Conservation (phyloP, 352 stramenopile genomes). For the Pythium utonaiense region DNA sequence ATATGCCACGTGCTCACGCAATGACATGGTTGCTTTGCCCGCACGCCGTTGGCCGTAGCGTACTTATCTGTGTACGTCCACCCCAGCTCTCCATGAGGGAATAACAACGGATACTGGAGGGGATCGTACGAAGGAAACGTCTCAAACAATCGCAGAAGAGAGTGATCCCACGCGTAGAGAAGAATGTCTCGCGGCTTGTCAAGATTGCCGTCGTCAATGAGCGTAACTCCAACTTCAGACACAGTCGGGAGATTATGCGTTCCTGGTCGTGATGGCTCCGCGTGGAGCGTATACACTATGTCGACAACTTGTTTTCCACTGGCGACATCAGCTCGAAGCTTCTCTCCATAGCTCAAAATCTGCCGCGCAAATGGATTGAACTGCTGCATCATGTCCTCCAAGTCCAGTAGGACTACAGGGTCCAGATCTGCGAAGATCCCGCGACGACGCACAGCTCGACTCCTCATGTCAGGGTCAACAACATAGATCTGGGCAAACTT, state of each 20-base stretch:
- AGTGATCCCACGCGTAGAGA: neutral
- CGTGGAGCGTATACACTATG: neutral
- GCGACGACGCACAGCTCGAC: neutral
- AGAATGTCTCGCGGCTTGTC: constrained; percentile 7
- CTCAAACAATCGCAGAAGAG: constrained; percentile 9
- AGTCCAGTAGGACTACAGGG: neutral
- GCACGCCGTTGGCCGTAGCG: too few species aligned
- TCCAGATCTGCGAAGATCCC: constrained; percentile 2
- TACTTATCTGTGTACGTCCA: constrained; percentile 9
- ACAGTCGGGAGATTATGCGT: neutral
- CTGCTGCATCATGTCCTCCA: constrained; percentile 4
- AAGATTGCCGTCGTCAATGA: constrained; percentile 7
- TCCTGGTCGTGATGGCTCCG: neutral
- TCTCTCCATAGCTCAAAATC: constrained; percentile 5
- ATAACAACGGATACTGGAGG: constrained; percentile 4
- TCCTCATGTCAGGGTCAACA: constrained; percentile 1
- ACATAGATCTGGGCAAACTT: constrained; percentile 17
- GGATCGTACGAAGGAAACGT: constrained; percentile 10
- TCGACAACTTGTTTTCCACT: neutral
- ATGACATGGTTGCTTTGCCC: too few species aligned
- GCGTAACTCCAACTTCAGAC: neutral
- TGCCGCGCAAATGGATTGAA: constrained; percentile 6
- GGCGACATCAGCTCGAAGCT: neutral
- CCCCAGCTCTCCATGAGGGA: neutral
- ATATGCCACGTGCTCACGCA: constrained; percentile 9